phyloP scores from a whole-genome alignment of 345 rosid species.

The Salix brachista region DNA sequence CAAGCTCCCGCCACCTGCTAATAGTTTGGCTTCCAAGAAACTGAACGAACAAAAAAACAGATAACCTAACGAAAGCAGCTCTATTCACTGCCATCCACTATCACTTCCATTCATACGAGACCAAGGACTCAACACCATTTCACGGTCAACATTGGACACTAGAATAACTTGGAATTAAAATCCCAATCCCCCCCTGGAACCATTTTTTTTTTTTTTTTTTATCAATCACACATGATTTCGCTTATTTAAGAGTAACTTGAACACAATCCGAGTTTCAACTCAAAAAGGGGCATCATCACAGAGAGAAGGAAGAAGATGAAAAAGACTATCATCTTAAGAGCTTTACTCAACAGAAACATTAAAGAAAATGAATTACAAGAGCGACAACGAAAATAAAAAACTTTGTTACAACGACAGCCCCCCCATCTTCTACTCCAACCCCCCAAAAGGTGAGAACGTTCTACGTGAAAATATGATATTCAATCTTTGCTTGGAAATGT shows the following conservation, averaged over 20 bases:
- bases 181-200: no score
- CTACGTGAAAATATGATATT: conserved; percentile 3
- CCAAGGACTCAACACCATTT: no score
- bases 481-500: conserved; percentile 16
- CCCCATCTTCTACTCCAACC: background rate
- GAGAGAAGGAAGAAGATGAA: background rate
- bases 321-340: background rate
- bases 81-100: no score
- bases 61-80: no score
- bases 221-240: background rate
- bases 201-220: background rate
- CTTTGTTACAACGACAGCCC: conserved; percentile 10
- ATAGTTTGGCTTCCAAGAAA: no score
- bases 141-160: no score
- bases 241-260: background rate
- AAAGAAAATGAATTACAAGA: background rate
- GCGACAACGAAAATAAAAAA: conserved; percentile 10
- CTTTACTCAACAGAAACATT: background rate
- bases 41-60: no score
- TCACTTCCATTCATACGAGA: no score
- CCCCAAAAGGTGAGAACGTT: background rate
- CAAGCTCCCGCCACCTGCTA: no score
- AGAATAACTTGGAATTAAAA: no score
- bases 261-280: background rate
- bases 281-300: background rate